Base-by-base conservation (phyloP, 2,329 filamentous ascomycete species). In the Aspergillus cejpii region DNA sequence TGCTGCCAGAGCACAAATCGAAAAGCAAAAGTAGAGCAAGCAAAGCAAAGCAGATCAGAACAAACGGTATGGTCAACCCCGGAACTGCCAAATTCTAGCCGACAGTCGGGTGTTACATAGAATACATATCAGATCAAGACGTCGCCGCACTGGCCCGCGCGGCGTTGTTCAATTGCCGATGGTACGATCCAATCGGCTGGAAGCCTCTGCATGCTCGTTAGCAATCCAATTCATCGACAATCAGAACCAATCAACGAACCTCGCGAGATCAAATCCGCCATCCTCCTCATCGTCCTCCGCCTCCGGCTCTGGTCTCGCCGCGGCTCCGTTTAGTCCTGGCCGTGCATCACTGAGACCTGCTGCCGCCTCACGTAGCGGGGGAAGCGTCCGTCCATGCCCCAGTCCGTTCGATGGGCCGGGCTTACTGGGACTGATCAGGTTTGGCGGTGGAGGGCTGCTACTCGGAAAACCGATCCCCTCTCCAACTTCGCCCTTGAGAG, bases 381-480 rank as follows among this genome's bases (percentile, higher is more conserved):
- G 56, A 33, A 65, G 45, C 21, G 55, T 54, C 27, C 60, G 55
- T 33, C 62, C 58, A n/a, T 55, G 56, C 1, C 56, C 55, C 7
- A 64, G 43, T 0, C 62, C 59, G 39, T 60, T 63, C 4, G 58
- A 59, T 11, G 57, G 64, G 8, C 65, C 64, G 0, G 66, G 64
- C 40, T 73, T 73, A 27, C 68, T 73, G 1, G 72, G 72, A 41
- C 69, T 69, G 8, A 59, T 63, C 8, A 68, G 54, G 53, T 73
- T 72, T 23, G 71, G 66, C 14, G 71, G 72, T 6, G 71, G 72
- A 4, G 71, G 71, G 52, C 71, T 74, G 45, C 70, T 73, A 47
- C 71, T 74, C 43, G 70, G 69, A 37, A 72, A 65, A 37, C 59
- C 61, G 15, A 67, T 56, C 3, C 57, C 61, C 19, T 65, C 60